A percentile compares a stretch with the other conserved stretches of the same genome.
These are phyloP conservation scores for Naganishia albida DNA, from an alignment of 1,284 basidiomycete genomes.

Conservation along the genomic window DNA sequence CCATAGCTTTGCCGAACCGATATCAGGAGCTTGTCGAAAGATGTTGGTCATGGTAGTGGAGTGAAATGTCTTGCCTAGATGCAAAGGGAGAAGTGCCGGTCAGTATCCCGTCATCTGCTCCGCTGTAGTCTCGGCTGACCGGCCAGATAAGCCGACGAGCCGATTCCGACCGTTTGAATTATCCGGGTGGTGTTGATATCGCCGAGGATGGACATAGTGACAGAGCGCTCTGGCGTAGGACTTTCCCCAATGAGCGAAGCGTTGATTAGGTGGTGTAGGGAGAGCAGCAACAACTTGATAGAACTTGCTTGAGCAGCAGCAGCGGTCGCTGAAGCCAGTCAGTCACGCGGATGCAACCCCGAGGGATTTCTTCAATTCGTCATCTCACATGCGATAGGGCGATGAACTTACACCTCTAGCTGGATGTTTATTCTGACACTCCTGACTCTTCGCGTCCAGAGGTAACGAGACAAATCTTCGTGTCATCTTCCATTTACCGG, in stretches of 20 bases:
- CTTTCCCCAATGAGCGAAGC: no score
- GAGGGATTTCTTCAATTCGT: no score
- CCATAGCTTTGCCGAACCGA: conserved; percentile 1
- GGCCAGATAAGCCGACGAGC: not conserved
- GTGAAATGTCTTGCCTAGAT: not conserved
- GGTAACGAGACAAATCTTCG: no score
- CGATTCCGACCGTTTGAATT: conserved; percentile 7
- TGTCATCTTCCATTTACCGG: no score
- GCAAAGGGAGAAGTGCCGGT: not conserved
- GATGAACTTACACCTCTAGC: no score
- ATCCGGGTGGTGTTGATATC: not conserved
- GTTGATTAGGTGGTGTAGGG: no score
- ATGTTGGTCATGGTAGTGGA: conserved; percentile 1
- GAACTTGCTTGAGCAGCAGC: not conserved
- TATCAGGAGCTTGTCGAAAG: not conserved
- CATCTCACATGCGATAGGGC: no score
- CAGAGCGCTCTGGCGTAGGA: not conserved
- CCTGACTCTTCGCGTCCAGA: no score
- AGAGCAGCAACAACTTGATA: no score
- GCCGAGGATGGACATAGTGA: not conserved
- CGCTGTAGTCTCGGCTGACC: not conserved
- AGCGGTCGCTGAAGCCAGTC: not conserved
- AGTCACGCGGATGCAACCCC: not conserved
- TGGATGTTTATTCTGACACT: no score
- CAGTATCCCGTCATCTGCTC: not conserved